Evolutionary conservation across 768 basidiomycete species (phyloP).

Genomic region (Imleria badia): DNA sequence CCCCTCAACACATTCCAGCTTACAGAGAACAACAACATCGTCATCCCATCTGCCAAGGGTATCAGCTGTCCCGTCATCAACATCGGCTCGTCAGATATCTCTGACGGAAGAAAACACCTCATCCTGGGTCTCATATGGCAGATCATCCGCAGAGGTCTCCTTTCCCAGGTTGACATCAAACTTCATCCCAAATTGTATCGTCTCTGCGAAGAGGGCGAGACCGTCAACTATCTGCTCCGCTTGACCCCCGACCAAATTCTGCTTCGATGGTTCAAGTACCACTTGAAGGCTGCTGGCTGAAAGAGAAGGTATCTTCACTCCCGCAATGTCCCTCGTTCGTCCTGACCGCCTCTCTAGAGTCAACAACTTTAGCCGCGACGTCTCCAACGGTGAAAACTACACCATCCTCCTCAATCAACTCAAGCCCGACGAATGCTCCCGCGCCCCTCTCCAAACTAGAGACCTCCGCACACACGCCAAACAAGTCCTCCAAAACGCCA

Average conservation of each 20-base stretch:
- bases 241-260: conserved; percentile 97
- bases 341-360: conserved; percentile 55
- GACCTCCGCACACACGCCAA: conserved; percentile 87
- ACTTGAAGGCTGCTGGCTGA: conserved; percentile 94
- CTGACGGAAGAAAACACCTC: conserved; percentile 93
- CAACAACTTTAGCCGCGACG: conserved; percentile 96
- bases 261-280: conserved; percentile 99
- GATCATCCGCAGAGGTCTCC: conserved; percentile 89
- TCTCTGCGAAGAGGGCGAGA: conserved; percentile 95
- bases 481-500: conserved; percentile 93
- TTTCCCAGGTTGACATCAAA: conserved; percentile 97
- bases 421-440: conserved; percentile 90
- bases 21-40: conserved; percentile 99
- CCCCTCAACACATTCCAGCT: conserved; percentile 98
- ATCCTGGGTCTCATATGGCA: conserved; percentile 99
- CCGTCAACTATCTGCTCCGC: conserved; percentile 90
- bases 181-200: conserved; percentile 96
- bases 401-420: conserved; percentile 94
- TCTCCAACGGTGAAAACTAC: conserved; percentile 97
- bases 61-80: conserved; percentile 99
- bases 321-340: not conserved
- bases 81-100: conserved; percentile 90
- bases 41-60: conserved; percentile 96
- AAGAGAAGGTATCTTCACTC: conserved; percentile 59
- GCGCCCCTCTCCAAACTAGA: conserved; percentile 82